Percentiles rank a stretch among this genome's conserved stretches.
phyloP scores from a whole-genome alignment of 768 basidiomycete species.

The Tubosaeta brunneosetosa region DNA sequence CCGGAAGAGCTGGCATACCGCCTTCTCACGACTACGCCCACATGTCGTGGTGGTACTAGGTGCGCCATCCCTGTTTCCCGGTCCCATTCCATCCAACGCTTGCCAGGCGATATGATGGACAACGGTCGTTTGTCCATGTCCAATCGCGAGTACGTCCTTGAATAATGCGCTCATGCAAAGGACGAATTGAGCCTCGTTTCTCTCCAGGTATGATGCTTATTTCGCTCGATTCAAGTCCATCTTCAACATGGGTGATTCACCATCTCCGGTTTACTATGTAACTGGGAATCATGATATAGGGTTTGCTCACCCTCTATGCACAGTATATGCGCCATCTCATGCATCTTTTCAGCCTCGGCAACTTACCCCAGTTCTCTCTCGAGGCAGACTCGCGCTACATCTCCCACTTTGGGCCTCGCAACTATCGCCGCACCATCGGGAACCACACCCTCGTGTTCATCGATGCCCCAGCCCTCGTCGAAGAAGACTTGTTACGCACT shows the following conservation, averaged over 20 bases:
- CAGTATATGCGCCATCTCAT: neutral
- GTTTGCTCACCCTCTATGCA: constrained; percentile 34
- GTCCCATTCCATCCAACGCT: neutral
- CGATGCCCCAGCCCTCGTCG: constrained; percentile 68
- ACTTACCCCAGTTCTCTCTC: constrained; percentile 33
- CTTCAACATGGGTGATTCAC: constrained; percentile 45
- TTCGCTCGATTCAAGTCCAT: constrained; percentile 63
- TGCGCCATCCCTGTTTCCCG: neutral
- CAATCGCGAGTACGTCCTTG: constrained; percentile 58
- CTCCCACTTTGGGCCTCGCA: constrained; percentile 73
- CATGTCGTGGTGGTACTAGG: constrained; percentile 80
- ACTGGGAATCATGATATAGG: constrained; percentile 93
- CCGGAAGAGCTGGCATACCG: constrained; percentile 78
- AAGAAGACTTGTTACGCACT: constrained; percentile 61
- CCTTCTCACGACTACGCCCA: constrained; percentile 48
- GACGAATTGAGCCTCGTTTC: constrained; percentile 6
- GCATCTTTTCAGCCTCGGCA: constrained; percentile 25
- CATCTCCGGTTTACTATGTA: constrained; percentile 60
- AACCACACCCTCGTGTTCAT: constrained; percentile 72
- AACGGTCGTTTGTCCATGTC: constrained; percentile 64
- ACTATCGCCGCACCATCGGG: constrained; percentile 56
- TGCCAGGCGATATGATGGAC: constrained; percentile 76
- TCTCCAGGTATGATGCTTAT: constrained; percentile 68
- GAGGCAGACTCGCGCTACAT: constrained; percentile 53
- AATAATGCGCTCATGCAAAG: neutral